These are phyloP conservation scores for Alternaria tenuissima DNA, from an alignment of 2,329 filamentous ascomycete species.

Conservation along the genomic window DNA sequence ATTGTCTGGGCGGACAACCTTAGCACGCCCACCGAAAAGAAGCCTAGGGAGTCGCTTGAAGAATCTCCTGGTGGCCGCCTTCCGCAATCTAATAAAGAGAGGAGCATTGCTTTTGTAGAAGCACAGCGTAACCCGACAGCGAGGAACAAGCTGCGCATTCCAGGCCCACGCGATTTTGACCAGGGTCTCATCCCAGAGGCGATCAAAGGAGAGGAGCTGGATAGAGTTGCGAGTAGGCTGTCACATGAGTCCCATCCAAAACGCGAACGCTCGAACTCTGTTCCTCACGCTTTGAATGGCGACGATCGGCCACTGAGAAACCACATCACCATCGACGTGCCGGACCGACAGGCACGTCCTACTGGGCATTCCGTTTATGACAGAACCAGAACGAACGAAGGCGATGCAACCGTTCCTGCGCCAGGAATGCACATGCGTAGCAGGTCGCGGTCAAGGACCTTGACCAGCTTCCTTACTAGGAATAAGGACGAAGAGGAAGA, in stretches of 20 bases:
- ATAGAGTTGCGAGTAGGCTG: conserved; percentile 26
- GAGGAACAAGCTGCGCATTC: conserved; percentile 82
- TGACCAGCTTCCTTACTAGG: conserved; percentile 66
- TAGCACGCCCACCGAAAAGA: conserved; percentile 61
- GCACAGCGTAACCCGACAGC: conserved; percentile 79
- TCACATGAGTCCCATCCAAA: conserved; percentile 38
- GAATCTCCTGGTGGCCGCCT: conserved; percentile 51
- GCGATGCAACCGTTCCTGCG: conserved; percentile 18
- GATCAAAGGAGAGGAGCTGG: conserved; percentile 55
- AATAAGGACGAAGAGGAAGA: conserved; percentile 55
- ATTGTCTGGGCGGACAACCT: conserved; percentile 37
- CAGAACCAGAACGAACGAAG: conserved; percentile 22
- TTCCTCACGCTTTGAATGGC: conserved; percentile 42
- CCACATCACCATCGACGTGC: conserved; percentile 74
- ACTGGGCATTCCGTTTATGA: conserved; percentile 45
- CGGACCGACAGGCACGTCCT: conserved; percentile 51
- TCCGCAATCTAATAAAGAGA: conserved; percentile 68
- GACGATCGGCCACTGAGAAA: conserved; percentile 55
- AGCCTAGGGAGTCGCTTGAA: conserved; percentile 63
- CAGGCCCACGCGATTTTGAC: conserved; percentile 89
- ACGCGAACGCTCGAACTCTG: conserved; percentile 35
- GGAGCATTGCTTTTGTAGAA: conserved; percentile 88
- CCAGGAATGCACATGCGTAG: conserved; percentile 32
- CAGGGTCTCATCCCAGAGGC: conserved; percentile 75
- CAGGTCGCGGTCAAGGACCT: conserved; percentile 58